Base-by-base conservation (phyloP, 352 stramenopile genomes). In the Phytophthora foliorum region DNA sequence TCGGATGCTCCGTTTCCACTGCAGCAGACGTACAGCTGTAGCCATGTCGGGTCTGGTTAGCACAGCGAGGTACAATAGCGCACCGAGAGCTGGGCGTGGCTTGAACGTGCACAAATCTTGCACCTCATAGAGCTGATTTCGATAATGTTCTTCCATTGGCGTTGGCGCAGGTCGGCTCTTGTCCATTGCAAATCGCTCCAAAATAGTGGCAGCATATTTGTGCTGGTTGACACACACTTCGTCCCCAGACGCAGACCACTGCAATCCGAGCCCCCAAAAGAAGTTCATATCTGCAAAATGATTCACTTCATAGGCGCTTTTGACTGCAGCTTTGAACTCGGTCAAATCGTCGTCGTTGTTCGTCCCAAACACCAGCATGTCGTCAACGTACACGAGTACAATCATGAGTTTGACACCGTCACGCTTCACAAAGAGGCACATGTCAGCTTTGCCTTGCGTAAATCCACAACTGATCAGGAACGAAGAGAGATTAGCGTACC, bases 351-450 rank as follows among this genome's bases (percentile, higher is more conserved):
- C n/a, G n/a, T n/a, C n/a, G n/a, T n/a, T n/a, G n/a, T n/a, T n/a
- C n/a, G n/a, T n/a, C n/a, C n/a, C n/a, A n/a, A n/a, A n/a, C n/a
- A n/a, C n/a, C n/a, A n/a, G n/a, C n/a, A n/a, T n/a, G 34, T 79
- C 75, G 48, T 77, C 75, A 5, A 80, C 63, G 24, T 80, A 77
- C 1, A 77, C 24, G 7, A 67, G 62, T 2, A 75, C 42, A 13
- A 82, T 31, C 11, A 75, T 54, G 0, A 75, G 36, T 0, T 36
- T n/a, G 1, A 45, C 42, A 24, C 52, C 24, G 10, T 50, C 32
- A 7, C n/a, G 5, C 44, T 36, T 63, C 22, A 56, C 32, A 24
- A 70, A 76, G 0, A 83, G 25, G 24, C 67, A 82, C n/a, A 19
- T 19, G 38, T 82, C 66, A 21, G 64, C 36, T 49, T 56, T 22